These are phyloP conservation scores for Clonostachys sp. DNA, from an alignment of 2,329 filamentous ascomycete genomes.

Conservation along the genomic window DNA sequence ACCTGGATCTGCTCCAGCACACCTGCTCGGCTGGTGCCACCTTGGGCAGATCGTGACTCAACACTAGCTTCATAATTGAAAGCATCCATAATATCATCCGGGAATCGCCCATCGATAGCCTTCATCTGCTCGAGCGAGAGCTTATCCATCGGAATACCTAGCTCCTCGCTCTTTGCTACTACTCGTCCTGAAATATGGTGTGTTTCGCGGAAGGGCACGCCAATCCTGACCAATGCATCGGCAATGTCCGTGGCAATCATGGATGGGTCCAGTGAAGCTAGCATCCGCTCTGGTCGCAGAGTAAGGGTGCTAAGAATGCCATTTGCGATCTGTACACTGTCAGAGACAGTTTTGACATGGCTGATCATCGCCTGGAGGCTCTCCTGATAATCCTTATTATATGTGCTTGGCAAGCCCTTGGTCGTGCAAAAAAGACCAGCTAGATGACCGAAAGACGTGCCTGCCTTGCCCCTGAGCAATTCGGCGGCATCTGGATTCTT, in stretches of 20 bases:
- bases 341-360: slow-evolving; percentile 73
- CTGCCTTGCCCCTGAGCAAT: slow-evolving; percentile 18
- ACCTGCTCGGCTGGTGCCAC: slow-evolving; percentile 70
- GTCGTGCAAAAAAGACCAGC: slow-evolving; percentile 34
- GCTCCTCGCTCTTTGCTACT: slow-evolving; percentile 61
- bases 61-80: slow-evolving; percentile 83
- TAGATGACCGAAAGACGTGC: slow-evolving; percentile 20
- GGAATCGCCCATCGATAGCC: slow-evolving; percentile 64
- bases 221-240: slow-evolving; percentile 59
- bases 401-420: slow-evolving; percentile 71
- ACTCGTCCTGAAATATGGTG: slow-evolving; percentile 69
- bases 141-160: slow-evolving; percentile 64
- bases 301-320: slow-evolving; percentile 73
- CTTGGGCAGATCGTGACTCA: slow-evolving; percentile 71
- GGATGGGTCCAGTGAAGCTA: slow-evolving; percentile 70
- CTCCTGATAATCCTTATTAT: slow-evolving; percentile 93
- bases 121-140: slow-evolving; percentile 63
- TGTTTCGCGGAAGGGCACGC: slow-evolving; percentile 74
- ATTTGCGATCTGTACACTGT: slow-evolving; percentile 79
- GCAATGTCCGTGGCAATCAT: slow-evolving; percentile 76
- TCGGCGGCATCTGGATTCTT: slow-evolving; percentile 13
- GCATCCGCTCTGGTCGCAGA: slow-evolving; percentile 71
- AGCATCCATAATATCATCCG: slow-evolving; percentile 62
- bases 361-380: slow-evolving; percentile 82
- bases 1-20: slow-evolving; percentile 61